Evolutionary conservation across 306 rosid genomes (phyloP), one percentile per base, ranked within the genome.

Genomic region (Ormosia semicastrata): DNA sequence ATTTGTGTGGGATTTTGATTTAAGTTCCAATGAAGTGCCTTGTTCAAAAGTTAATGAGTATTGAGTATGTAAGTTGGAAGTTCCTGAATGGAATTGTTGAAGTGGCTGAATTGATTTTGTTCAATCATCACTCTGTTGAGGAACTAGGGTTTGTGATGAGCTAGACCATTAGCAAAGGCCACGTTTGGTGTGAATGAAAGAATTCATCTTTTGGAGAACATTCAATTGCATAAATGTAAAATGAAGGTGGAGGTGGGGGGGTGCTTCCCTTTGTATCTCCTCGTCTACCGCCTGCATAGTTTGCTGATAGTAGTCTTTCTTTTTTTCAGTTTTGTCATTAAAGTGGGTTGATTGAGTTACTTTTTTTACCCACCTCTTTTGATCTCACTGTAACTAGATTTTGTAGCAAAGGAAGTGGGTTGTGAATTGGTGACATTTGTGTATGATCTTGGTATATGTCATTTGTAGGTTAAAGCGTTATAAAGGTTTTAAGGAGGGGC

Each of bases 401-500:
- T 54, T 43, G 58, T 13, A n/a, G 36, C 5, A 0, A 5, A 43
- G 10, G 29, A 24, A 41, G 11, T 10, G 13, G n/a, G 10, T 50
- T 53, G 9, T 62, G 73, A 11, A 50, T 57, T 12, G 54, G 34
- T 72, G 10, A 47, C 30, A 13, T 11, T 57, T 4, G 32, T 43
- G 30, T 30, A 76, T 82, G 58, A 68, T 54, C 44, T n/a, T 64
- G 17, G 32, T 60, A 33, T 12, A 59, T 58, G 67, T 15, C 2
- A 33, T 37, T 58, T 72, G 62, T 78, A 92, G 97, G 89, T 86
- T 89, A 82, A 91, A 85, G 77, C 97, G 99, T 6, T 96, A 96
- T 79, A 96, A 91, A 77, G 97, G 99, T 77, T 96, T 96, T 76
- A 96, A 96, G 92, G 99, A 96, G 82, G 99, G 99, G 32, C 97